These are phyloP conservation scores for Suhomyces wounanorum DNA, from an alignment of 1,139 yeast species.

Conservation along the genomic window DNA sequence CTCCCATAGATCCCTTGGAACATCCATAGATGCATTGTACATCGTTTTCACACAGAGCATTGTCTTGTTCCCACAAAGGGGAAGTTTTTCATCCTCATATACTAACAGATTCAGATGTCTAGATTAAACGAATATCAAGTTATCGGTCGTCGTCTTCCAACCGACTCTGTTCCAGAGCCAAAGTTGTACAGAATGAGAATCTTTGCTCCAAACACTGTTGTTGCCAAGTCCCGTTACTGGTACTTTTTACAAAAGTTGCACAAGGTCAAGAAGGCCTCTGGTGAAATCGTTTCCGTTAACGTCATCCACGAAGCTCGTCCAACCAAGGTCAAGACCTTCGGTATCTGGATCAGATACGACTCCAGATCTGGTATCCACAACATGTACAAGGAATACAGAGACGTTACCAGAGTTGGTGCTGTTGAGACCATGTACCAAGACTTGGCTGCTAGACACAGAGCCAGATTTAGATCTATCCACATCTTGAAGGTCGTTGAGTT, in stretches of 20 bases:
- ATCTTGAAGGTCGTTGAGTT: conserved; percentile 98
- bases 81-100: not conserved
- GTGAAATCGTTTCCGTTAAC: conserved; percentile 96
- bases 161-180: conserved; percentile 99
- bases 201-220: conserved; percentile 98
- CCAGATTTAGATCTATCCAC: conserved; percentile 99
- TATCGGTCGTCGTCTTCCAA: conserved; percentile 99
- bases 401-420: conserved; percentile 98
- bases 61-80: not conserved
- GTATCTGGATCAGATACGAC: conserved; percentile 99
- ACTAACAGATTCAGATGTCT: conserved; percentile 52
- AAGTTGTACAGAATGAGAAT: conserved; percentile 99
- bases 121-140: conserved; percentile 99
- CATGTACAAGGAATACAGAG: conserved; percentile 99
- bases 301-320: conserved; percentile 93
- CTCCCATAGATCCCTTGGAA: not conserved
- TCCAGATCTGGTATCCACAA: conserved; percentile 99
- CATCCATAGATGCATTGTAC: not conserved
- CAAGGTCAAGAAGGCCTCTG: conserved; percentile 99
- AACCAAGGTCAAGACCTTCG: conserved; percentile 99
- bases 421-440: conserved; percentile 99
- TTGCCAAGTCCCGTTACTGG: conserved; percentile 99
- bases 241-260: conserved; percentile 98
- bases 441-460: conserved; percentile 99
- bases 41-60: not conserved